Conservation (phyloP, 1,139 yeast species). For the Lodderomyces metapsilosis region DNA sequence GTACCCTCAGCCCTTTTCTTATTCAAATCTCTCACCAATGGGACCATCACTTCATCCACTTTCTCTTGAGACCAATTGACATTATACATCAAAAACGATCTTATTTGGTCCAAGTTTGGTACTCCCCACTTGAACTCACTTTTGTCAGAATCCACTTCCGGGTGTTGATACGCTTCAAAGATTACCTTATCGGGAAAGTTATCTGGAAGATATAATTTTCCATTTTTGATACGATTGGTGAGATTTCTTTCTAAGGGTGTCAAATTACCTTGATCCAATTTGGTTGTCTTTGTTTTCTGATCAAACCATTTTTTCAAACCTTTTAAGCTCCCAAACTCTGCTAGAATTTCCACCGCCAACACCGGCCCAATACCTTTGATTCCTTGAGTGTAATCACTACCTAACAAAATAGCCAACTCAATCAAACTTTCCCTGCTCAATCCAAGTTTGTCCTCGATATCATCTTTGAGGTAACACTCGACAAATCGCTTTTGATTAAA, state of each 20-base stretch:
- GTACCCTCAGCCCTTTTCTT: conserved; percentile 52
- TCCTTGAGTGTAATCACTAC: conserved; percentile 95
- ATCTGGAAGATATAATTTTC: conserved; percentile 61
- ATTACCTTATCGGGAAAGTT: conserved; percentile 73
- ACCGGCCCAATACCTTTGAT: conserved; percentile 92
- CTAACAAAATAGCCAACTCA: conserved; percentile 76
- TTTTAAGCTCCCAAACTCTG: conserved; percentile 62
- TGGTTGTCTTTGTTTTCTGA: conserved; percentile 21
- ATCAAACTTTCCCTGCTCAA: conserved; percentile 62
- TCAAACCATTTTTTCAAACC: conserved; percentile 43
- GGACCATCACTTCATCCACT: conserved; percentile 86
- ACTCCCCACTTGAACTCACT: conserved; percentile 86
- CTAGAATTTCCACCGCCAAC: conserved; percentile 85
- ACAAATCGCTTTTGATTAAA: conserved; percentile 92
- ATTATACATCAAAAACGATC: conserved; percentile 64
- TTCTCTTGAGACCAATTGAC: conserved; percentile 82
- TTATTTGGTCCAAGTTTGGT: conserved; percentile 78
- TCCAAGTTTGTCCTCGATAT: conserved; percentile 65
- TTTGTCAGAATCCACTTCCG: conserved; percentile 80
- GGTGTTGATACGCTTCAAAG: conserved; percentile 67
- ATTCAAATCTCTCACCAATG: conserved; percentile 79
- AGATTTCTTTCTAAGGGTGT: conserved; percentile 46
- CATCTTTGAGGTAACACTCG: conserved; percentile 70
- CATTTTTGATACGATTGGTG: conserved; percentile 52
- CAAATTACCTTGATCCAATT: conserved; percentile 17